Base-by-base conservation (phyloP, 768 basidiomycete genomes). In the Lyophyllum atratum region DNA sequence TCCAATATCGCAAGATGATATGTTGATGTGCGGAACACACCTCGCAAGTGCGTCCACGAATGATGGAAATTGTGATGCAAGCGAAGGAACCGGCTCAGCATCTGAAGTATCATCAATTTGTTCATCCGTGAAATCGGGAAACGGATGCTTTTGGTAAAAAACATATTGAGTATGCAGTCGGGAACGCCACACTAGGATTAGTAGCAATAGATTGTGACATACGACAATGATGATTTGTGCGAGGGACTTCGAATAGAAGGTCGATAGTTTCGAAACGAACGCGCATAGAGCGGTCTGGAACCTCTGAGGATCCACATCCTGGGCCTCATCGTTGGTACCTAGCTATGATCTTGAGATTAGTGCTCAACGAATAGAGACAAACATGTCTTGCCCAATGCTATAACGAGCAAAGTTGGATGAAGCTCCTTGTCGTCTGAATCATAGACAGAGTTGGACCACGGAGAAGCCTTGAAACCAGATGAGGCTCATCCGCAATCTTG, bases 281-380 rank as follows among this genome's bases (percentile, higher is more conserved):
- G 29, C 19, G 48, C 39, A 24, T 19, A 59, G 48, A 21, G 47
- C 33, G 3, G 10, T 11, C 6, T 54, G 58, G 33, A 48, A 59
- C 4, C 9, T 25, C 24, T 17, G 6, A 2, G 53, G 25, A 1
- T 54, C 29, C 15, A 59, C 49, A 22, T 50, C 48, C 34, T 48
- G 48, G 25, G 58, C 52, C 25, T 54, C 48, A 19, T 59, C 52
- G 33, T 59, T 59, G 1, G 58, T 54, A 22, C 58, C 58, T 59
- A 22, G 52, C 58, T 59, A 26, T 14, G 11, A 7, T 19, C 6
- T 11, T 19, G 3, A 19, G 11, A 4, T 19, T 4, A 19, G 40
- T 14, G 14, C 6, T 19, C n/a, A 21, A 42, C 15, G 34, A 42
- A 19, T 6, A 4, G 19, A 42, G 7, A 21, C 29, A 19, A 8